These are phyloP conservation scores for Neckera pumila DNA, from an alignment of 225 moss, liverwort and hornwort genomes.

Conservation along the genomic window DNA sequence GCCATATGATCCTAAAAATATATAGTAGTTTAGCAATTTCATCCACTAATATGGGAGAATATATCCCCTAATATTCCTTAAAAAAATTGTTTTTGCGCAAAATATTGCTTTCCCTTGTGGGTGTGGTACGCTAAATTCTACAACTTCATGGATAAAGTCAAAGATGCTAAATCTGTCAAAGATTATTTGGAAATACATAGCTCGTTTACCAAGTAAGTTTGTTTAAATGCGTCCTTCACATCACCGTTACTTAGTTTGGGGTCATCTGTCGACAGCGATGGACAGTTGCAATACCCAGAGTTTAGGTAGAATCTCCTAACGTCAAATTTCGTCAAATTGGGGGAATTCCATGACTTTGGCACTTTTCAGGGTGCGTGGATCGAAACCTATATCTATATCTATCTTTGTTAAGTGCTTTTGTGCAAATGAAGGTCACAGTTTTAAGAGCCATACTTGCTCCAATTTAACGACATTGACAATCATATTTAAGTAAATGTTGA, in stretches of 20 bases:
- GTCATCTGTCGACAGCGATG: not conserved
- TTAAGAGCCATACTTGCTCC: not conserved
- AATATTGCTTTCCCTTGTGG: too few relatives aligned
- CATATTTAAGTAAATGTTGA: not conserved
- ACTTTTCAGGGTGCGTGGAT: not conserved
- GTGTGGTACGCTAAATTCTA: not conserved
- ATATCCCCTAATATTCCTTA: too few relatives aligned
- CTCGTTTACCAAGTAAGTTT: too few relatives aligned
- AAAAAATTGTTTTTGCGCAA: not conserved
- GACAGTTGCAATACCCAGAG: not conserved
- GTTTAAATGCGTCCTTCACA: too few relatives aligned
- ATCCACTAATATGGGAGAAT: rapidly evolving
- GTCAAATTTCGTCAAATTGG: not conserved
- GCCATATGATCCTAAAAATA: too few relatives aligned
- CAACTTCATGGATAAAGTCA: not conserved
- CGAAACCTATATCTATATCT: not conserved
- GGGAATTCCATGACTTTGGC: too few relatives aligned
- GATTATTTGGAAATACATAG: too few relatives aligned
- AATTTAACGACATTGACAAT: not conserved
- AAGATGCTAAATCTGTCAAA: not conserved
- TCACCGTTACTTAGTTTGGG: not conserved
- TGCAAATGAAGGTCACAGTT: not conserved
- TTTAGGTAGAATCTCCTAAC: not conserved
- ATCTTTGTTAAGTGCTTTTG: not conserved
- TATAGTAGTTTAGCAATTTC: too few relatives aligned